Evolutionary conservation across 163 green algal species (phyloP), one percentile per base, ranked within the genome.

Genomic region (Scenedesmus sp.): DNA sequence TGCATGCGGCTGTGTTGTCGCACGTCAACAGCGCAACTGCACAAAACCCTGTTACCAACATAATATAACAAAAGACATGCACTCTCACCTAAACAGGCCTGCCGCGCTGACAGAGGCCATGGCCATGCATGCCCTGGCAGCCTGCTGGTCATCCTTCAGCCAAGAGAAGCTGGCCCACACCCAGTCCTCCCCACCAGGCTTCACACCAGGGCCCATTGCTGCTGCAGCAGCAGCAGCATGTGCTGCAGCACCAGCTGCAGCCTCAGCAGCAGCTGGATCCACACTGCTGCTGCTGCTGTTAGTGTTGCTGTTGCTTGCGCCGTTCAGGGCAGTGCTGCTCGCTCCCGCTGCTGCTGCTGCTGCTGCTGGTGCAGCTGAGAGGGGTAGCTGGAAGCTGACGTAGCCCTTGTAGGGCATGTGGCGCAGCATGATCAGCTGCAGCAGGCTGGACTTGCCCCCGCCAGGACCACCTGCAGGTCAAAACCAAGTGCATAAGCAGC

Each of bases 351-450:
- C 81, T 86, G 46, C 81, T 86, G 55, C 15, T 23, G 18, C 26
- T 3, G n/a, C 59, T 90, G 16, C 15, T 59, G 86, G 59, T 60
- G 46, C 46, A 12, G 82, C 82, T 62, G 54, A 62, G 55, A 66
- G 20, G 2, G 88, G 88, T 57, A 92, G 88, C 34, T 92, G 88
- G 81, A 92, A 88, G 9, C 52, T 82, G 16, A 92, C n/a, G 26
- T 77, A 56, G 20, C 88, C 88, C 56, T 91, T 87, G 79, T 88
- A 92, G 2, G 88, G 88, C 57, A 86, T 79, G 26, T 84, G 79
- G 26, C 88, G 88, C 77, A 88, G 76, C 88, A 92, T n/a, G 16
- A 88, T 60, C 20, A 92, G 81, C 79, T 77, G 62, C 88, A 92
- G 81, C 46, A 92, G 77, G n/a, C 73, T 87, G 57, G 56, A 84